Conservation (phyloP, 2,329 filamentous ascomycete species). For the Fragosphaeria purpurea region DNA sequence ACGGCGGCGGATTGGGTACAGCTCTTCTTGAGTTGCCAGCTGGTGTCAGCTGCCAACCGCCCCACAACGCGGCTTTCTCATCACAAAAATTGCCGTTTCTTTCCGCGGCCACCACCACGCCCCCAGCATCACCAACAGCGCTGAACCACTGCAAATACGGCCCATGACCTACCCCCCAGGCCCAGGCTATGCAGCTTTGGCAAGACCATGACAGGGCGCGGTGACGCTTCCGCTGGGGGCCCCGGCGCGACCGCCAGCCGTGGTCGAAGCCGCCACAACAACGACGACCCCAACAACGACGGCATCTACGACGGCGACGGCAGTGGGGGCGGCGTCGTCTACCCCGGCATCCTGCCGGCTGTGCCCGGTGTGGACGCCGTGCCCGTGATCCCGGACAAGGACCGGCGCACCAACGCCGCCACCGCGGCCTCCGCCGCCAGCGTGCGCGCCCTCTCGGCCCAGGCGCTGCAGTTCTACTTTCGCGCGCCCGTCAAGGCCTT, state of each 20-base stretch:
- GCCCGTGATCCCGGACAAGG: slow-evolving; percentile 30
- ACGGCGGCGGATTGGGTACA: not conserved
- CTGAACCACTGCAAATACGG: not conserved
- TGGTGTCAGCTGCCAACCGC: slow-evolving; percentile 7
- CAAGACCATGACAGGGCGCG: slow-evolving; percentile 11
- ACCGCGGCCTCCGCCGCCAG: slow-evolving; percentile 76
- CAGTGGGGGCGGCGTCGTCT: slow-evolving; percentile 4
- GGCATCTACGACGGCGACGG: no score
- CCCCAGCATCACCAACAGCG: no score
- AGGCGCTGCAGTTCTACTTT: slow-evolving; percentile 85
- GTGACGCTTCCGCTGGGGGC: slow-evolving; percentile 9
- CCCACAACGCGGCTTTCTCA: slow-evolving; percentile 3
- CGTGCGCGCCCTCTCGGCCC: slow-evolving; percentile 72
- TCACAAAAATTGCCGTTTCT: no score
- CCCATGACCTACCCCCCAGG: no score
- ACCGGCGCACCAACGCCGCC: slow-evolving; percentile 43
- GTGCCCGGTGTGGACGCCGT: slow-evolving; percentile 24
- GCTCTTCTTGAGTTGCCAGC: not conserved
- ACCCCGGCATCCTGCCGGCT: slow-evolving; percentile 33
- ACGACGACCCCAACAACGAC: not conserved
- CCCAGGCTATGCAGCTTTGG: slow-evolving; percentile 7
- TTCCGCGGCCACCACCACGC: no score
- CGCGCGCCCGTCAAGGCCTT: slow-evolving; percentile 86
- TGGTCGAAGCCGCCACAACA: not conserved
- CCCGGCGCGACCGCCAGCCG: not conserved